Evolutionary conservation across 176 grass and related monocot species (phyloP).

Genomic region (Ensete ventricosum): DNA sequence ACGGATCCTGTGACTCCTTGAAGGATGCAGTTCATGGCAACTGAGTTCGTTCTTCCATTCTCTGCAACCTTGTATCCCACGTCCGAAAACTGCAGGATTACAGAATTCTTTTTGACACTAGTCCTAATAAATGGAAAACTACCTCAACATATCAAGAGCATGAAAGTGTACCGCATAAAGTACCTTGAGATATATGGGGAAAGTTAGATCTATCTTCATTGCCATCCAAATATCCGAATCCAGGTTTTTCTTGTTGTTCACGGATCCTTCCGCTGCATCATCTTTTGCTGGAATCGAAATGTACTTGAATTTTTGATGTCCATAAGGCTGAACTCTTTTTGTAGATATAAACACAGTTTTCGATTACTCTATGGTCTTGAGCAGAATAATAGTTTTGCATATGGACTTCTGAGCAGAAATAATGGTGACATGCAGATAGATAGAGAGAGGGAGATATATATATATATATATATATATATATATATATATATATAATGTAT

Average conservation of each 20-base stretch:
- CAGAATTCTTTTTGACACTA: neutral
- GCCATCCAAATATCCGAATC: neutral
- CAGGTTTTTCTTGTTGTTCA: neutral
- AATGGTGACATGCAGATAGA: neutral
- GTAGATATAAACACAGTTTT: neutral
- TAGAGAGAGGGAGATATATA: neutral
- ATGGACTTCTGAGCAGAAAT: neutral
- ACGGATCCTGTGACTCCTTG: conserved; percentile 67
- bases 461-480: too few relatives aligned
- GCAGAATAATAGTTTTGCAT: neutral
- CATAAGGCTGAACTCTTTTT: neutral
- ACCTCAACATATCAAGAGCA: neutral
- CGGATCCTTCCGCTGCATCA: neutral
- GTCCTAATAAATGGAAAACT: neutral
- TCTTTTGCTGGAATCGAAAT: neutral
- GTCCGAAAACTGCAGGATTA: conserved; percentile 52
- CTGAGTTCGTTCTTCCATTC: conserved; percentile 27
- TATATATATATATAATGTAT: neutral
- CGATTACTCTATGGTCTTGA: neutral
- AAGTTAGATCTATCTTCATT: neutral
- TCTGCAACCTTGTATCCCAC: conserved; percentile 58
- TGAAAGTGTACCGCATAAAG: too few relatives aligned
- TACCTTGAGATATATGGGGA: conserved; percentile 18
- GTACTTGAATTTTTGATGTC: too few relatives aligned
- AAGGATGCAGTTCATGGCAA: conserved; percentile 36